phyloP scores from a whole-genome alignment of 768 basidiomycete genomes.

The Hirschioporus abietinus region DNA sequence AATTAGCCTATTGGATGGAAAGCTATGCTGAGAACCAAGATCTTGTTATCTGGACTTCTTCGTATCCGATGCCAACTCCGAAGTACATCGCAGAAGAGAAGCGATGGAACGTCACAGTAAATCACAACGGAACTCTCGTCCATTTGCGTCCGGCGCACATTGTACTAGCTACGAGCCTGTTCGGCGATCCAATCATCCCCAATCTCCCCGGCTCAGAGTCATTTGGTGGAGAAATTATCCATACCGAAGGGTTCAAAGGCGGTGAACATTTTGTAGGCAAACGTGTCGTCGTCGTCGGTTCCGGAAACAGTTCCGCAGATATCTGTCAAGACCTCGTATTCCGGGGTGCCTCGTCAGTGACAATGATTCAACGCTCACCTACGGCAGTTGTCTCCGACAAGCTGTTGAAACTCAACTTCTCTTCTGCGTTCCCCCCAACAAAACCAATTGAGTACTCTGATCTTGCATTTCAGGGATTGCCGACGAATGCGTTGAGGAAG shows the following conservation, averaged over 20 bases:
- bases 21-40: constrained; percentile 36
- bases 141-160: constrained; percentile 34
- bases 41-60: constrained; percentile 37
- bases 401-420: constrained; percentile 5
- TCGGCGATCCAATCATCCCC: constrained; percentile 31
- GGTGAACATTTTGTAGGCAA: constrained; percentile 27
- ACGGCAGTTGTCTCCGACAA: constrained; percentile 26
- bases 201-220: constrained; percentile 17
- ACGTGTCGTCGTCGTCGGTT: constrained; percentile 35
- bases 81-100: constrained; percentile 26
- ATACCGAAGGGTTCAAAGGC: constrained; percentile 28
- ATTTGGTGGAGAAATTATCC: constrained; percentile 29
- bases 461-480: constrained; percentile 18
- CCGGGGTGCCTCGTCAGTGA: constrained; percentile 29
- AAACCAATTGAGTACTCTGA: constrained; percentile 21
- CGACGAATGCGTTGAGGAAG: constrained; percentile 21
- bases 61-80: constrained; percentile 27
- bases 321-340: constrained; percentile 32
- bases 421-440: constrained; percentile 16
- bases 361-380: constrained; percentile 38
- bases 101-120: constrained; percentile 31
- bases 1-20: constrained; percentile 41
- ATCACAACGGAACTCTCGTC: constrained; percentile 23
- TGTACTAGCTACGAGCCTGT: constrained; percentile 32
- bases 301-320: constrained; percentile 35